These are phyloP conservation scores for Sugiyamaella floridensis DNA, from an alignment of 805 yeast species.

Conservation along the genomic window DNA sequence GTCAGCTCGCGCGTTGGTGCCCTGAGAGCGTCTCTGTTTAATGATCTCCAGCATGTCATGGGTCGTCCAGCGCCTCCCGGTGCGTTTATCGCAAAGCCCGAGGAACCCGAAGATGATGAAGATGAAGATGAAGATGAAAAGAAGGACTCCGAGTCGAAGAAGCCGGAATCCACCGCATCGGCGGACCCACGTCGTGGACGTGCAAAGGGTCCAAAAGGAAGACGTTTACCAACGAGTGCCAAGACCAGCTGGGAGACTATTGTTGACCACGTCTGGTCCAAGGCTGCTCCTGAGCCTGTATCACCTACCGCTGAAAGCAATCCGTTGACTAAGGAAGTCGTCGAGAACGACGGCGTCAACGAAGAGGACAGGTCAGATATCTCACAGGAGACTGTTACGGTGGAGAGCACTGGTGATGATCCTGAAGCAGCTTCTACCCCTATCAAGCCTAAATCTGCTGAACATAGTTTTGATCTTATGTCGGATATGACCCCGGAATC, in stretches of 20 bases:
- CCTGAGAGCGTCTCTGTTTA: slow-evolving; percentile 20
- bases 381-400: background rate
- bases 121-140: slow-evolving; percentile 6
- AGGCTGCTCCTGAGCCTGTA: slow-evolving; percentile 4
- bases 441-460: background rate
- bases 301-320: background rate
- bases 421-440: background rate
- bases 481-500: background rate
- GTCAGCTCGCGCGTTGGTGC: slow-evolving; percentile 19
- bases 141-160: background rate
- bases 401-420: background rate
- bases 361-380: background rate
- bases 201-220: slow-evolving; percentile 26
- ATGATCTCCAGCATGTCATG: slow-evolving; percentile 18
- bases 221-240: slow-evolving; percentile 29
- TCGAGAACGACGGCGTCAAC: background rate
- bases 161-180: background rate
- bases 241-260: slow-evolving; percentile 19
- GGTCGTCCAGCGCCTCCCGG: slow-evolving; percentile 18
- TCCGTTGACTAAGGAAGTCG: background rate
- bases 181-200: slow-evolving; percentile 17
- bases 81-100: slow-evolving; percentile 3
- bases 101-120: slow-evolving; percentile 6
- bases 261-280: slow-evolving; percentile 17
- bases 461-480: background rate